Evolutionary conservation across 441 rosid species (phyloP).

Genomic region (Populus trichocarpa): DNA sequence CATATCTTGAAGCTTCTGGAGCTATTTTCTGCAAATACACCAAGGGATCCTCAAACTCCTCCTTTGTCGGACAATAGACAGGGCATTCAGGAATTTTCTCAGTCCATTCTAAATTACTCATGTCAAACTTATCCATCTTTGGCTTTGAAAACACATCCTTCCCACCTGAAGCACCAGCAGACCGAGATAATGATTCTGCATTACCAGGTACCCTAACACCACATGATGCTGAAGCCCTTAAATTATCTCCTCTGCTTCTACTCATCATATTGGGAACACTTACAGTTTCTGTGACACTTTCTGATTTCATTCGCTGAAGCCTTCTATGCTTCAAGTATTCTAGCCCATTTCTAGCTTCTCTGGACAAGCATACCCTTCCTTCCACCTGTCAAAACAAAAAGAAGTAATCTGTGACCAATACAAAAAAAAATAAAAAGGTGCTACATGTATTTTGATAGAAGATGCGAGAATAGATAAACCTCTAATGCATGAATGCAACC

Average conservation of each 20-base stretch:
- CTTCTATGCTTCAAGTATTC: constrained; percentile 81
- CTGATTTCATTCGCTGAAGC: constrained; percentile 69
- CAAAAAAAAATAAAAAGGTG: background rate
- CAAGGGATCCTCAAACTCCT: constrained; percentile 96
- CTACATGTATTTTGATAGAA: background rate
- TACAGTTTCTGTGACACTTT: constrained; percentile 39
- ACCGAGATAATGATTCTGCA: constrained; percentile 32
- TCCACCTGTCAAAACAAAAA: constrained; percentile 65
- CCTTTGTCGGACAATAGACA: constrained; percentile 86
- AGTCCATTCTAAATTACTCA: constrained; percentile 81
- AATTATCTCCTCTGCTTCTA: constrained; percentile 89
- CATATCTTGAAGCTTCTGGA: constrained; percentile 94
- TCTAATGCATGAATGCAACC: background rate
- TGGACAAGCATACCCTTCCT: constrained; percentile 72
- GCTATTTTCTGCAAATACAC: constrained; percentile 87
- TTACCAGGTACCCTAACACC: constrained; percentile 68
- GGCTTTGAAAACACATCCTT: constrained; percentile 52
- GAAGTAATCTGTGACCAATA: background rate
- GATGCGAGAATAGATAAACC: background rate
- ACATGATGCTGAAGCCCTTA: constrained; percentile 72
- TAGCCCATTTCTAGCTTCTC: constrained; percentile 71
- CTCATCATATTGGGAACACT: constrained; percentile 44
- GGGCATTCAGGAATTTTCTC: constrained; percentile 93
- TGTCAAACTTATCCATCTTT: constrained; percentile 70
- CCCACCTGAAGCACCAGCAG: constrained; percentile 39